Base-by-base conservation (phyloP, 176 grass and related monocot species). In the Triticum dicoccoides region DNA sequence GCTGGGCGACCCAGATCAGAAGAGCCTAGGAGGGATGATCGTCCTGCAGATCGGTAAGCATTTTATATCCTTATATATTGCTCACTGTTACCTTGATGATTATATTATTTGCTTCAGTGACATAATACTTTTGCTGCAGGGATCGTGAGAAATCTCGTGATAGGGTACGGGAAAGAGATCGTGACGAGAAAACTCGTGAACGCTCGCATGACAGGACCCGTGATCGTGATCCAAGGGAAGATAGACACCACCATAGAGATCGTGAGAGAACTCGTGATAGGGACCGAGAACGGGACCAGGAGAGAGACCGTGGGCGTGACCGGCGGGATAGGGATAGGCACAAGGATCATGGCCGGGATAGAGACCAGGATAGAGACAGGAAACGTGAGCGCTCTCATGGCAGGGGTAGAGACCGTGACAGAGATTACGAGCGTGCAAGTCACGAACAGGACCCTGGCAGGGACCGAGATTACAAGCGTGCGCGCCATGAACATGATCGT, bases 1-100 rank as follows among this genome's bases (percentile, higher is more conserved):
- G 34, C 37, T 86, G 89, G 63, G 5, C 82, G 65, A 32, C 85
- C 86, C 67, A 87, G 85, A 82, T 92, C 89, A 42, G 91, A 94
- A 86, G 89, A 97, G 65, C 83, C 89, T 82, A 94, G 86, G 88
- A 82, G 81, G 82, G 85, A 90, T 80, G 89, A 91, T 69, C 84
- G 56, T 68, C 82, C 78, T 85, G 62, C 80, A 18, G 94, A 93
- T 69, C 78, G 85, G 94, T 96, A 83, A 54, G 11, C 54, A 49
- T 71, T 39, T 79, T 9, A 86, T 67, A 61, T 79, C 9, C 49
- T 56, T 86, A 14, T 52, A 49, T 67, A 44, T 52, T 76, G 27
- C 56, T 47, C 20, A 6, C 18, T 65, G 11, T 68, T 87, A 76
- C 11, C 15, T 21, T 81, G 20, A 33, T 81, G 18, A 15, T 66